Conservation (phyloP, 2,329 filamentous ascomycete species). For the Orbilia blumenaviensis region DNA sequence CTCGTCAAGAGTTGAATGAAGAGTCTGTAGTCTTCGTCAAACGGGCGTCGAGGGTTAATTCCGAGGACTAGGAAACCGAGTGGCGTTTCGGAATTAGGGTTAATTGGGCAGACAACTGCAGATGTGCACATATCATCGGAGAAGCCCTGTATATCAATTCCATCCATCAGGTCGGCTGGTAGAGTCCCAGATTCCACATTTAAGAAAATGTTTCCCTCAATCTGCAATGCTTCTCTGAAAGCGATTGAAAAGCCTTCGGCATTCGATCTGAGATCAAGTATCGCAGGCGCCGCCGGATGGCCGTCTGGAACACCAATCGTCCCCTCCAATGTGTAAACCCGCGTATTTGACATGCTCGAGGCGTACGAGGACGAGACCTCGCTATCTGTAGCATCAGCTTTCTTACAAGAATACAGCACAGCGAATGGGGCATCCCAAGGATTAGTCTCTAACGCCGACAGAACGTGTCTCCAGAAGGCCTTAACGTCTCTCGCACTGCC, state of each 20-base stretch:
- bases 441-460: slow-evolving; percentile 56
- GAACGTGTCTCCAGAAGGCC: slow-evolving; percentile 55
- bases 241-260: slow-evolving; percentile 77
- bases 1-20: slow-evolving; percentile 69
- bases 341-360: slow-evolving; percentile 70
- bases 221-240: slow-evolving; percentile 78
- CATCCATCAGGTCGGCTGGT: slow-evolving; percentile 71
- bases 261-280: slow-evolving; percentile 75
- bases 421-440: slow-evolving; percentile 56
- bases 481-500: slow-evolving; percentile 62
- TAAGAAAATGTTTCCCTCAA: slow-evolving; percentile 73
- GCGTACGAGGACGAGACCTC: slow-evolving; percentile 77
- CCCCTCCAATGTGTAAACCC: slow-evolving; percentile 75
- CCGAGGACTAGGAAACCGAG: slow-evolving; percentile 82
- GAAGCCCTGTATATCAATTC: slow-evolving; percentile 75
- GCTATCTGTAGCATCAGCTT: slow-evolving; percentile 73
- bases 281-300: slow-evolving; percentile 70
- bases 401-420: slow-evolving; percentile 55
- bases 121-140: slow-evolving; percentile 71
- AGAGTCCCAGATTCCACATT: slow-evolving; percentile 74
- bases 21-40: slow-evolving; percentile 80
- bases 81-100: slow-evolving; percentile 76
- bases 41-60: slow-evolving; percentile 79
- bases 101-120: slow-evolving; percentile 79
- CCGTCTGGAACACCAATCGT: slow-evolving; percentile 73